Conservation (phyloP, 495 filamentous ascomycete genomes). For the Staphylotrichum longicolle region DNA sequence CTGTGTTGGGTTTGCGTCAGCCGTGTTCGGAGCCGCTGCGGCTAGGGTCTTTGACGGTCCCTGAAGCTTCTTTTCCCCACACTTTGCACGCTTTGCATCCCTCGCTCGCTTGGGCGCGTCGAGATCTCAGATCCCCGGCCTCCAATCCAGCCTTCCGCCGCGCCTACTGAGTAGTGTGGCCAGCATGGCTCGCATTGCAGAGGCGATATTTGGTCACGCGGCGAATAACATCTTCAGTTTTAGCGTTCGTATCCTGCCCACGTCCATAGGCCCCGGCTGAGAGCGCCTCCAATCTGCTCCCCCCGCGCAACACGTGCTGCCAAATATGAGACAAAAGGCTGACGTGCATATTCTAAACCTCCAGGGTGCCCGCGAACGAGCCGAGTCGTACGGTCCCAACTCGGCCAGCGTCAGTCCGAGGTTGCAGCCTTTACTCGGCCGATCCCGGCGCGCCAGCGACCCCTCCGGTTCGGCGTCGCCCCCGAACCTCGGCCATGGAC, state of each 20-base stretch:
- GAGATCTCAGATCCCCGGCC: background rate
- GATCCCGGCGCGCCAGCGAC: slow-evolving; percentile 17
- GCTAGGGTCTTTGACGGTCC: background rate
- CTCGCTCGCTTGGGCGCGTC: background rate
- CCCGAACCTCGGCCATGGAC: slow-evolving; percentile 21
- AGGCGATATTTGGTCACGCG: slow-evolving; percentile 25
- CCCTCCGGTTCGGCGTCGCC: slow-evolving; percentile 14
- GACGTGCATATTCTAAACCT: slow-evolving; percentile 9
- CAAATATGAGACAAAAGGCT: slow-evolving; percentile 6
- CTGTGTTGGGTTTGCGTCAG: background rate
- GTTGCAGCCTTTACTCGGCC: slow-evolving; percentile 28
- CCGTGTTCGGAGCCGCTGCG: background rate
- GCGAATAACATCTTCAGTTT: slow-evolving; percentile 22
- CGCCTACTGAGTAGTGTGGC: background rate
- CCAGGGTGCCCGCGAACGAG: slow-evolving; percentile 35
- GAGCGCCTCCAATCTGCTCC: background rate
- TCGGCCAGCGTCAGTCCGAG: slow-evolving; percentile 25
- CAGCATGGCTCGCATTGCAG: slow-evolving; percentile 23
- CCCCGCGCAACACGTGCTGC: slow-evolving; percentile 11
- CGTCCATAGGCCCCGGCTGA: background rate
- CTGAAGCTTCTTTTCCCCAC: slow-evolving; percentile 2
- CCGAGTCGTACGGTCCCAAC: slow-evolving; percentile 26
- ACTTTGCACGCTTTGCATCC: background rate
- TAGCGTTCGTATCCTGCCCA: slow-evolving; percentile 26
- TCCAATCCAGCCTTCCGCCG: background rate